Evolutionary conservation across 371 early-diverging fungal species (phyloP).

Genomic region (Sporodiniella umbellata): DNA sequence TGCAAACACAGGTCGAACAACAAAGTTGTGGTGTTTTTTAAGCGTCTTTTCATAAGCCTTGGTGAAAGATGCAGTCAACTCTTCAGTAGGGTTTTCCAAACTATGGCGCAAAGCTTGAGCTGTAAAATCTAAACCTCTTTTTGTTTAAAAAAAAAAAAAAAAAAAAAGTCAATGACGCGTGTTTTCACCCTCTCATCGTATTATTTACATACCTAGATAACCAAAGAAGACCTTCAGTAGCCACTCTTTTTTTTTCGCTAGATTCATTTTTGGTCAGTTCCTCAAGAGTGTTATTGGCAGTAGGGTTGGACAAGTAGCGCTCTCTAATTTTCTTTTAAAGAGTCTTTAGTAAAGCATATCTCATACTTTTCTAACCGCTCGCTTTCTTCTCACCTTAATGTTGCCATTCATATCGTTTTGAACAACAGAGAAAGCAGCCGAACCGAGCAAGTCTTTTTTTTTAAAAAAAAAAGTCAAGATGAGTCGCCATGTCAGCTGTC

Average conservation of each 20-base stretch:
- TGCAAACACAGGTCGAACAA: conserved; percentile 80
- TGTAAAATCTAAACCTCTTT: conserved; percentile 86
- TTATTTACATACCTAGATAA: conserved; percentile 88
- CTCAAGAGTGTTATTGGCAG: conserved; percentile 75
- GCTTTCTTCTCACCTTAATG: too few species aligned
- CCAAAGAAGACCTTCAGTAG: conserved; percentile 93
- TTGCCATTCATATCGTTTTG: conserved; percentile 88
- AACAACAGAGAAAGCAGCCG: conserved; percentile 62
- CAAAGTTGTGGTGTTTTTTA: conserved; percentile 73
- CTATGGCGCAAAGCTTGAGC: conserved; percentile 76
- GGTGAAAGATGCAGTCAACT: conserved; percentile 79
- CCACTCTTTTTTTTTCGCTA: conserved; percentile 73
- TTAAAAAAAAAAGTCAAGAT: background rate
- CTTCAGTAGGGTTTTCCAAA: conserved; percentile 68
- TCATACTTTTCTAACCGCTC: too few species aligned
- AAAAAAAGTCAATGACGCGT: too few species aligned
- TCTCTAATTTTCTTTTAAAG: conserved; percentile 77
- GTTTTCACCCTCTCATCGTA: too few species aligned
- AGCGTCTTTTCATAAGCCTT: conserved; percentile 82
- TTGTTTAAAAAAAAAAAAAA: too few species aligned
- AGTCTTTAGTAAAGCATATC: too few species aligned
- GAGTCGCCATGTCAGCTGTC: background rate
- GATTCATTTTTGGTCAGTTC: conserved; percentile 73
- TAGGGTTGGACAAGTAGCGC: conserved; percentile 66
- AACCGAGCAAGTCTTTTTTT: conserved; percentile 68